Conservation (phyloP, 2,329 filamentous ascomycete genomes). For the Lachnellula willkommii region DNA sequence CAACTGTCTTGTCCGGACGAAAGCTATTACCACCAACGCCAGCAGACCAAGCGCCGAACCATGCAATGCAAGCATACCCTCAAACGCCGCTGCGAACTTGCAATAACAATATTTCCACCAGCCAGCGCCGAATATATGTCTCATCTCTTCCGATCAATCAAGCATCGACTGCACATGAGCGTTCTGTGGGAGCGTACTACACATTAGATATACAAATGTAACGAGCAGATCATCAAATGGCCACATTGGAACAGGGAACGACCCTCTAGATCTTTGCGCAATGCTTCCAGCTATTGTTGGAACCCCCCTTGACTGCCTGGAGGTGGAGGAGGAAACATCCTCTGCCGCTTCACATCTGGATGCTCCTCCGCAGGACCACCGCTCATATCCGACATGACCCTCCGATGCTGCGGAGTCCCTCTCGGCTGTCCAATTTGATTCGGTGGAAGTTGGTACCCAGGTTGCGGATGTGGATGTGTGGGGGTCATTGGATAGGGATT, state of each 20-base stretch:
- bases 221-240: no score
- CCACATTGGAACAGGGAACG: no score
- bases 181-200: background rate
- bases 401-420: conserved; percentile 21
- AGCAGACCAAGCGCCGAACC: background rate
- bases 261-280: no score
- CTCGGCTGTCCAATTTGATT: conserved; percentile 20
- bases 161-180: background rate
- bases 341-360: conserved; percentile 28
- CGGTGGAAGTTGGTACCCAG: conserved; percentile 17
- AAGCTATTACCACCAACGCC: background rate
- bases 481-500: conserved; percentile 28
- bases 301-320: conserved; percentile 14
- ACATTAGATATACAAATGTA: conserved; percentile 11
- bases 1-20: background rate
- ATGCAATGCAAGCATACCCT: background rate
- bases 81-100: background rate
- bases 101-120: conserved; percentile 6
- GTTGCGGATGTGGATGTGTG: conserved; percentile 23
- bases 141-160: conserved; percentile 1
- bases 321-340: conserved; percentile 25
- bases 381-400: conserved; percentile 29
- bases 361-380: conserved; percentile 23
- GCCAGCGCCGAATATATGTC: conserved; percentile 11
- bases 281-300: conserved; percentile 14